A percentile compares a stretch with the other conserved stretches of the same genome.
Conservation (phyloP, 2,329 filamentous ascomycete species). For the Mariannaea sp. region DNA sequence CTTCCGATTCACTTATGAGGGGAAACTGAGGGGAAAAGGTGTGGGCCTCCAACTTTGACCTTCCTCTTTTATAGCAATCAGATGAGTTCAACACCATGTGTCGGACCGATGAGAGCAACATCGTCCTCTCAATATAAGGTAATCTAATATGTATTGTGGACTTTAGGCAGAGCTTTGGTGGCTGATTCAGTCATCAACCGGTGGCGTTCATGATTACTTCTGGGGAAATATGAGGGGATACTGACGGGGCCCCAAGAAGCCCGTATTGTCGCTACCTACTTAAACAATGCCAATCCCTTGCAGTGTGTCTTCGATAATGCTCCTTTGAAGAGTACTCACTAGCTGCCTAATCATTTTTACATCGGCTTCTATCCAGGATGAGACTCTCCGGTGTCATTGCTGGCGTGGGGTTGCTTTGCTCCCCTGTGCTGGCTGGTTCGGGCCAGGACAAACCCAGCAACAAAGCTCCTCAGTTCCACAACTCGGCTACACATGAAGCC, state of each 20-base stretch:
- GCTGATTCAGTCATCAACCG: no score
- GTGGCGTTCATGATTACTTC: no score
- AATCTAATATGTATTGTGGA: no score
- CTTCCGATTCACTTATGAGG: background rate
- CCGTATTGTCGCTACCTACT: no score
- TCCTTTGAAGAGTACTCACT: background rate
- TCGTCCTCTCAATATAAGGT: no score
- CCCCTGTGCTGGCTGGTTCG: background rate
- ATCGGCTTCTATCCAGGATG: background rate
- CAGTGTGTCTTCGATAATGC: no score
- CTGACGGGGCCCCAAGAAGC: background rate
- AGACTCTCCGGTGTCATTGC: background rate
- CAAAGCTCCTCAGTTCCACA: slow-evolving; percentile 41
- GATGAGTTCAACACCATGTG: no score
- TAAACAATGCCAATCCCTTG: no score
- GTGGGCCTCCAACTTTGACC: background rate
- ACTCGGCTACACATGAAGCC: slow-evolving; percentile 40
- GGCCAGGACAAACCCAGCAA: background rate
- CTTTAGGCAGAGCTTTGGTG: background rate
- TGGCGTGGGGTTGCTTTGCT: background rate
- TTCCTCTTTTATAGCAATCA: background rate
- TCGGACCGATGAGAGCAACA: no score
- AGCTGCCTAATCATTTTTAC: background rate
- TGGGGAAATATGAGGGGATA: background rate
- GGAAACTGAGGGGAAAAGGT: no score